These are phyloP conservation scores for Russula abietina DNA, from an alignment of 768 basidiomycete species.

Conservation along the genomic window DNA sequence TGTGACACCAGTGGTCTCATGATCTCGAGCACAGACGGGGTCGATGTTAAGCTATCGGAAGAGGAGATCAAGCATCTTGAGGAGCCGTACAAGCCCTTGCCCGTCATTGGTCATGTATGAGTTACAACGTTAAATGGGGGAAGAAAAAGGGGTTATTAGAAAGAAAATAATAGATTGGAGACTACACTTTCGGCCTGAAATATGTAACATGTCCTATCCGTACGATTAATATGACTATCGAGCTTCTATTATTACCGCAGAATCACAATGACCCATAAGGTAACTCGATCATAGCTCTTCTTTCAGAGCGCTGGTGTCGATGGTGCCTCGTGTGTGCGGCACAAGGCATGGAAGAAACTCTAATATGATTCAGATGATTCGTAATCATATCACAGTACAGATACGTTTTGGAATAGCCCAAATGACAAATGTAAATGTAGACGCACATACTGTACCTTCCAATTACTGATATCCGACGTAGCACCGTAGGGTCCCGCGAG, in stretches of 20 bases:
- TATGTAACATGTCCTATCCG: not conserved
- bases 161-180: no score
- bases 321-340: not conserved
- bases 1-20: not conserved
- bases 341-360: not conserved
- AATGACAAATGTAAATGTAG: not conserved
- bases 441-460: not conserved
- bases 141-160: not conserved
- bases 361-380: no score
- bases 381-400: not conserved
- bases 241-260: not conserved
- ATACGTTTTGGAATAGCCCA: not conserved
- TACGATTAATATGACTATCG: not conserved
- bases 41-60: slow-evolving; percentile 35
- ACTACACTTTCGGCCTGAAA: not conserved
- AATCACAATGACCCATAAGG: not conserved
- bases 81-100: slow-evolving; percentile 33
- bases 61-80: slow-evolving; percentile 40
- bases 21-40: slow-evolving; percentile 23
- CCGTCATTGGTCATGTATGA: slow-evolving; percentile 17
- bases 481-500: no score
- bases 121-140: not conserved
- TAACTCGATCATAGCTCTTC: not conserved
- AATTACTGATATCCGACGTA: not conserved
- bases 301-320: not conserved